A percentile compares a stretch with the other conserved stretches of the same genome.
Conservation (phyloP, 176 grass and related monocot species). For the Miscanthus lutarioriparius region DNA sequence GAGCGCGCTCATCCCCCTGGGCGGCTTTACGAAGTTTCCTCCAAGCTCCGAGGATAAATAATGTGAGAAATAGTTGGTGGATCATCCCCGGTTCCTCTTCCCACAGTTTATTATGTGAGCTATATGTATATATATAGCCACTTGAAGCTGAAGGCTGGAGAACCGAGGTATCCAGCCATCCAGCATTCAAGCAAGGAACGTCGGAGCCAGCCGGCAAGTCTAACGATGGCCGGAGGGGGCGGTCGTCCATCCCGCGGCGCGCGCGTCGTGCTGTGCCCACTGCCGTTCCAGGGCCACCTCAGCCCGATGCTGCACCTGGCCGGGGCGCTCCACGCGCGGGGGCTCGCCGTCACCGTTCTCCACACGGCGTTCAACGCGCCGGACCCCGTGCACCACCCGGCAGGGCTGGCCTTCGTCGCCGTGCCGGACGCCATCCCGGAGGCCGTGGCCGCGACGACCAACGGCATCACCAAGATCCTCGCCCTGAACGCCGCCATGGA, state of each 20-base stretch:
- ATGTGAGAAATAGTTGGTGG: neutral
- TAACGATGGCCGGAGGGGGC: neutral
- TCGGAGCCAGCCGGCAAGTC: neutral
- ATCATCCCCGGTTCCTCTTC: no score
- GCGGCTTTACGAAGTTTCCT: neutral
- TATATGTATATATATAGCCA: no score
- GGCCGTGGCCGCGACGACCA: neutral
- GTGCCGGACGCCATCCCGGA: neutral
- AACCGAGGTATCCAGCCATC: neutral
- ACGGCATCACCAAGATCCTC: slow-evolving; percentile 9
- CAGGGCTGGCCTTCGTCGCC: neutral
- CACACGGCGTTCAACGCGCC: neutral
- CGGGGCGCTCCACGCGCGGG: neutral
- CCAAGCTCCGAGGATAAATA: neutral
- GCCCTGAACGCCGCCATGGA: slow-evolving; percentile 29
- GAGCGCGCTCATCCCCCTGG: neutral
- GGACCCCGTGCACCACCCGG: neutral
- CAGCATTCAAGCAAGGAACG: no score
- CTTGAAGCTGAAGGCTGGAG: no score
- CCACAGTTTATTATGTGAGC: no score
- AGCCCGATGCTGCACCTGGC: neutral
- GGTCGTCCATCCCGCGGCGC: neutral
- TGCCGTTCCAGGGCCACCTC: neutral
- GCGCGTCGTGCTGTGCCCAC: neutral
- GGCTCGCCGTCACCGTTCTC: neutral